Conservation (phyloP, 2,329 filamentous ascomycete genomes). For the Penicillium frequentans region DNA sequence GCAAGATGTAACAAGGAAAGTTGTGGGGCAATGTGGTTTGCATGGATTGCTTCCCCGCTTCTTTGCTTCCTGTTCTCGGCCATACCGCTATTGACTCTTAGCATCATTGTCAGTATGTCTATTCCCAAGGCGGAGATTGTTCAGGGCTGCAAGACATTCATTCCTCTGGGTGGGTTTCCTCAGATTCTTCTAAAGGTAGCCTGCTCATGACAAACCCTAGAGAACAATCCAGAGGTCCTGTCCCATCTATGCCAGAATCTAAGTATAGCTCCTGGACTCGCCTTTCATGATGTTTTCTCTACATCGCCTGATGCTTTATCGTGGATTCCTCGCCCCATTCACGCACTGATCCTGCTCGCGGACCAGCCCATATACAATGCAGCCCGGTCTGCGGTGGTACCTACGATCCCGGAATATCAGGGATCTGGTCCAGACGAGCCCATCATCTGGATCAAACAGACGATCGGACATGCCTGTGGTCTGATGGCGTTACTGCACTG, state of each 20-base stretch:
- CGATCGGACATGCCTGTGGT: conserved; percentile 59
- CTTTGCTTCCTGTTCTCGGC: no score
- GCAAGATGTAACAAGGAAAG: no score
- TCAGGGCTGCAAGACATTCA: conserved; percentile 34
- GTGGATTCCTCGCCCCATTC: conserved; percentile 54
- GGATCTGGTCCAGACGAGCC: conserved; percentile 52
- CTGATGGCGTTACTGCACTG: conserved; percentile 59
- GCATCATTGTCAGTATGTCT: background rate
- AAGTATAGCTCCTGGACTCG: conserved; percentile 47
- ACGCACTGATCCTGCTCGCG: conserved; percentile 56
- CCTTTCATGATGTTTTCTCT: conserved; percentile 57
- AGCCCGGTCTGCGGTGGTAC: conserved; percentile 45
- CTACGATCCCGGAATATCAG: conserved; percentile 44
- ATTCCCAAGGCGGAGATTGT: conserved; percentile 18
- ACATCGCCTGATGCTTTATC: conserved; percentile 53
- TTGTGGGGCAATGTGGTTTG: no score
- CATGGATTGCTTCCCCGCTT: background rate
- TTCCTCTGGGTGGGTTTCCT: conserved; percentile 28
- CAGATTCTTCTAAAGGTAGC: background rate
- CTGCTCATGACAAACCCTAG: conserved; percentile 22
- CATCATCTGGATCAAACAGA: conserved; percentile 61
- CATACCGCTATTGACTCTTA: background rate
- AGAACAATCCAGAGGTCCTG: conserved; percentile 60
- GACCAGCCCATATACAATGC: conserved; percentile 44
- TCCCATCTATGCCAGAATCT: conserved; percentile 51